Base-by-base conservation (phyloP, 1,284 basidiomycete genomes). In the Sanghuangporus sanghuang region DNA sequence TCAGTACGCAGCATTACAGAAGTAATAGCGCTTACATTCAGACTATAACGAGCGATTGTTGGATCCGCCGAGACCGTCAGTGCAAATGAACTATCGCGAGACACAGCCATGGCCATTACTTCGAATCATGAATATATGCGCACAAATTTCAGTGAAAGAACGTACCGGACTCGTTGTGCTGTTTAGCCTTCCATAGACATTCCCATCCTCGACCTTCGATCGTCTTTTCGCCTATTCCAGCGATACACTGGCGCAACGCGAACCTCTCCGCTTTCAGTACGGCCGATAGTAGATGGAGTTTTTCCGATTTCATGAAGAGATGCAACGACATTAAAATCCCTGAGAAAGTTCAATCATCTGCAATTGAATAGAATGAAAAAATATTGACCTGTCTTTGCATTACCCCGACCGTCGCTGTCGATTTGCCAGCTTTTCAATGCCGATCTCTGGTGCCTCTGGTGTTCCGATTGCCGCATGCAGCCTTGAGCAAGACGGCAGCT, bases 291-390 rank as follows among this genome's bases (percentile, higher is more conserved):
- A 95, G 72, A 6, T 81, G 79, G 9, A 93, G 75, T 27, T 81
- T 75, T 8, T 68, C 71, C 2, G 71, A 69, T 39, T 67, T 68
- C 48, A 74, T 71, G 67, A 81, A 85, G 23, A 96, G 77, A 68
- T 93, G 89, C 63, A 95, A 73, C 0, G 87, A 84, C 95, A 96
- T 96, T 66, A 95, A 85, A 61, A 95, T 89, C 1, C 94, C 93
- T 86, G 72, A 38, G 40, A 23, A 59, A 40, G 52, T 11, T 23
- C 23, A 21, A 39, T 23, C 8, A 64, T 42, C 21, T 23, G 8
- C 38, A 23, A 14, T 18, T 40, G 11, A 36, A 36, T 6, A 42
- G n/a, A 12, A 32, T 48, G 32, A 39, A 18, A n/a, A n/a, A 44
- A 21, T 54, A 23, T 72, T 70, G 18, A 81, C 81, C 78, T 65